Base-by-base conservation (phyloP, 2,329 filamentous ascomycete species). In the Plenodomus lindquistii region DNA sequence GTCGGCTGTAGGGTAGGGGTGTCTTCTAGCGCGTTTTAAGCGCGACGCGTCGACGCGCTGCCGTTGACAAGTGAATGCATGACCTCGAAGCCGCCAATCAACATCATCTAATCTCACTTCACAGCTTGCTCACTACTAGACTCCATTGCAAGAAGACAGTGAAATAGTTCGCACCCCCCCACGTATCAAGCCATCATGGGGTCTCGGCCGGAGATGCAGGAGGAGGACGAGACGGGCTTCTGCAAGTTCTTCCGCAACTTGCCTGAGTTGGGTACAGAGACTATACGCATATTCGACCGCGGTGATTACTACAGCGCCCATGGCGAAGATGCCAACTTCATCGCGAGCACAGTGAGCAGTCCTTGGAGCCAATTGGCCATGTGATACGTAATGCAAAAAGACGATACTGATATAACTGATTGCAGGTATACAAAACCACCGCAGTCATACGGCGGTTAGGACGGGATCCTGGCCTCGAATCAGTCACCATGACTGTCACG, bases 281-380 rank as follows among this genome's bases (percentile, higher is more conserved):
- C 90, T 0, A 81, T 99, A 44, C 87, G 94, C 44, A 87, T 99
- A 51, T 97, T 97, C 69, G 92, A 97, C 66, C 85, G 94, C 57
- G 88, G 89, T 29, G 94, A 99, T 69, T 99, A 87, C 82, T 97
- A 97, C 72, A 96, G 93, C 5, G 89, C 92, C n/a, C 91, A 96
- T 66, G 90, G 89, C 39, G 83, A 90, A 48, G 86, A 95, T 84
- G 90, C 90, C 42, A 84, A 83, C 58, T 92, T 91, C 70, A 92
- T 95, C 60, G 90, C 90, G 11, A 83, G 85, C 56, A 89, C 87
- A 16, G 87, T 88, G 73, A 52, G 79, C n/a, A 64, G 1, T n/a
- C 2, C 22, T n/a, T 39, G 16, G 10, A 7, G 5, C 13, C 3
- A 10, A 20, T 20, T 11, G 2, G n/a, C 1, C 3, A 5, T 18